phyloP scores from a whole-genome alignment of 495 filamentous ascomycete genomes.

The Penicillium waksmanii region DNA sequence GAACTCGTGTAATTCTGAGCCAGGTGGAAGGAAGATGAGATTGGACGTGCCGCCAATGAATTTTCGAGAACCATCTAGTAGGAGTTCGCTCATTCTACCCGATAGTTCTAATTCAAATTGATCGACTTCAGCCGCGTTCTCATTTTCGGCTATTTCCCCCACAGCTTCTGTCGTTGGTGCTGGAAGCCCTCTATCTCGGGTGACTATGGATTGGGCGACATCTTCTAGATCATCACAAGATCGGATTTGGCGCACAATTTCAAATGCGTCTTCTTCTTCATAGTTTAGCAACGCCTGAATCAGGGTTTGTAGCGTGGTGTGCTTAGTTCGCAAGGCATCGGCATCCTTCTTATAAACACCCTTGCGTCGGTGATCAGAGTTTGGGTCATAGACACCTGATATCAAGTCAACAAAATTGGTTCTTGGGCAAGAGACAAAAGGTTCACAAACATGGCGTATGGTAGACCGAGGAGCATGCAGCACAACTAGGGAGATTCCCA shows the following conservation, averaged over 20 bases:
- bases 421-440: not conserved
- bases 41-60: conserved; percentile 97
- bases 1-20: conserved; percentile 54
- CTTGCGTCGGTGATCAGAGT: conserved; percentile 92
- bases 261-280: conserved; percentile 78
- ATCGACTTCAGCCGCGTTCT: conserved; percentile 36
- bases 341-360: conserved; percentile 96
- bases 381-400: conserved; percentile 84
- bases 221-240: conserved; percentile 89
- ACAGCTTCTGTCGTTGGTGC: conserved; percentile 16
- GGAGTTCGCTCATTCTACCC: conserved; percentile 89
- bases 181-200: conserved; percentile 51
- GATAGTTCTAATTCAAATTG: conserved; percentile 86
- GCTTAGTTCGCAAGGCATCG: conserved; percentile 83
- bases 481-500: conserved; percentile 88
- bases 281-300: conserved; percentile 90
- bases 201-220: conserved; percentile 80
- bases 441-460: conserved; percentile 64
- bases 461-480: conserved; percentile 94
- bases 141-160: conserved; percentile 33
- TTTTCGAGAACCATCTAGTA: conserved; percentile 88
- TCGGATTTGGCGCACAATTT: conserved; percentile 82
- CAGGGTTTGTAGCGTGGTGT: conserved; percentile 86
- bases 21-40: conserved; percentile 76
- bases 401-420: conserved; percentile 1